Evolutionary conservation across 306 rosid species (phyloP).

Genomic region (Trichosanthes truncata): DNA sequence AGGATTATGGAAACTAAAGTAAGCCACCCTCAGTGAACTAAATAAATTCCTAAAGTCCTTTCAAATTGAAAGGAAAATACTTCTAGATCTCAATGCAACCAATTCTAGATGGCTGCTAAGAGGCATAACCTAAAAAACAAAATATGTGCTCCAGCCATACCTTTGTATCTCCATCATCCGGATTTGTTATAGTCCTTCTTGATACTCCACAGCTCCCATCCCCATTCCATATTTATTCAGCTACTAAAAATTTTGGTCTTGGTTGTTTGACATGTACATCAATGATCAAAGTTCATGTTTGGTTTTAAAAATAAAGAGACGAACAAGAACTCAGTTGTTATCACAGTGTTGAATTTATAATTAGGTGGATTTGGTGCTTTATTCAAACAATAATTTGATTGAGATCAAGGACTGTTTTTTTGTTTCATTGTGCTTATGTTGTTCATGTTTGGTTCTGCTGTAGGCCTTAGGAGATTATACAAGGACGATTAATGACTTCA

Average conservation of each 20-base stretch:
- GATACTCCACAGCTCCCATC: neutral
- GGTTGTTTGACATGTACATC: neutral
- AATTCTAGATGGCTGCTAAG: neutral
- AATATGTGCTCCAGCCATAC: neutral
- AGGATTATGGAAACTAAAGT: neutral
- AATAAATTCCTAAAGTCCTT: neutral
- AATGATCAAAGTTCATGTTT: neutral
- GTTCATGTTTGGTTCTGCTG: neutral
- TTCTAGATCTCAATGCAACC: neutral
- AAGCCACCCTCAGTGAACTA: neutral
- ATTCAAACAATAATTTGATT: neutral
- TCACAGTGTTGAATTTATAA: neutral
- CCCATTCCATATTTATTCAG: neutral
- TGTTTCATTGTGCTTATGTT: neutral
- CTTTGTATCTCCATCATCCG: neutral
- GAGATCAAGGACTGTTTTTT: neutral
- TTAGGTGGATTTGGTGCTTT: neutral
- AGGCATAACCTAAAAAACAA: neutral
- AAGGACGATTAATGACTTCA: slow-evolving; percentile 35
- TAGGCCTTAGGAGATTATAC: slow-evolving; percentile 59
- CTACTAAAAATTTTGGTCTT: neutral
- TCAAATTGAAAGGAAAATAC: neutral
- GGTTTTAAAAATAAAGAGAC: neutral
- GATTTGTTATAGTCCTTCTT: neutral
- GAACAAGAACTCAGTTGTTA: neutral